Evolutionary conservation across 2,329 filamentous ascomycete species (phyloP).

Genomic region (Niveomyces coronatus): DNA sequence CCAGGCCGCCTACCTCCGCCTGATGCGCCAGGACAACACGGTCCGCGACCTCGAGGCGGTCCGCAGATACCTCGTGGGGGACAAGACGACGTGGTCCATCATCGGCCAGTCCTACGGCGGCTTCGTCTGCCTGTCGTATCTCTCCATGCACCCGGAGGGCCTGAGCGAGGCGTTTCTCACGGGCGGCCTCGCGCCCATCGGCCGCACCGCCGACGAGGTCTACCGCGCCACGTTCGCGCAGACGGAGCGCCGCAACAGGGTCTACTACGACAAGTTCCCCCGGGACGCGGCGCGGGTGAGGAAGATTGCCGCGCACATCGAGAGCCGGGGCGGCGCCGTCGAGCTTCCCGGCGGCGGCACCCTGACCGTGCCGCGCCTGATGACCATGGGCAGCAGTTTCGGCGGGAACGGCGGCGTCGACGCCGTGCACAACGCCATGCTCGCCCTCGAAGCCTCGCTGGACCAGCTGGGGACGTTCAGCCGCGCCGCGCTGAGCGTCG

Average conservation of each 20-base stretch:
- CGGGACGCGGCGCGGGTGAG: slow-evolving; percentile 64
- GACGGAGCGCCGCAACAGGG: slow-evolving; percentile 59
- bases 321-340: slow-evolving; percentile 42
- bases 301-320: slow-evolving; percentile 54
- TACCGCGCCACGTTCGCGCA: slow-evolving; percentile 64
- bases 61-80: slow-evolving; percentile 54
- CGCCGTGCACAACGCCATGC: slow-evolving; percentile 60
- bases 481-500: slow-evolving; percentile 53
- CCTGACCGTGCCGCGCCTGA: slow-evolving; percentile 63
- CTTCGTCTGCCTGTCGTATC: slow-evolving; percentile 74
- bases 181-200: slow-evolving; percentile 72
- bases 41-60: slow-evolving; percentile 85
- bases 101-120: slow-evolving; percentile 91
- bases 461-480: slow-evolving; percentile 68
- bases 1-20: slow-evolving; percentile 71
- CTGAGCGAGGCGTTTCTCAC: slow-evolving; percentile 75
- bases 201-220: slow-evolving; percentile 60
- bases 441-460: slow-evolving; percentile 62
- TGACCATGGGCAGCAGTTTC: slow-evolving; percentile 68
- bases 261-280: slow-evolving; percentile 78
- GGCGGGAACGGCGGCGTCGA: slow-evolving; percentile 73
- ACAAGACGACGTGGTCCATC: slow-evolving; percentile 70
- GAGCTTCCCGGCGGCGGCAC: slow-evolving; percentile 60
- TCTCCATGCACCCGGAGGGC: slow-evolving; percentile 69
- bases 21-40: slow-evolving; percentile 83